A percentile compares a stretch with the other conserved stretches of the same genome.
Evolutionary conservation across 2,329 filamentous ascomycete genomes (phyloP).

Genomic region (Helminthosporium solani): DNA sequence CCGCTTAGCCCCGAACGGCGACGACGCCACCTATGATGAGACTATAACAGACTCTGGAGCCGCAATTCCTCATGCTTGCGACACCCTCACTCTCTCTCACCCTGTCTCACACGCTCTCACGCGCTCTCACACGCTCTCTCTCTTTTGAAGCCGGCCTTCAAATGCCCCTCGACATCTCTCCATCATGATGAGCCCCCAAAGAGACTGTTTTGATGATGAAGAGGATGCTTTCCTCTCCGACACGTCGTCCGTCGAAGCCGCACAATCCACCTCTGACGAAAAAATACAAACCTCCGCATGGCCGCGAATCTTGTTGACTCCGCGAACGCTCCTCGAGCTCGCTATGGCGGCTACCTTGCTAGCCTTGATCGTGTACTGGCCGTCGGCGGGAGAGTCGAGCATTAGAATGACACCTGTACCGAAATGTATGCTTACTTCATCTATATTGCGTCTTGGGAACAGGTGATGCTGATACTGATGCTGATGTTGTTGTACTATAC

Average conservation of each 20-base stretch:
- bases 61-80: background rate
- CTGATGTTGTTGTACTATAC: too few relatives aligned
- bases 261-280: background rate
- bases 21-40: background rate
- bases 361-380: conserved; percentile 14
- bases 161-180: background rate
- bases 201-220: conserved; percentile 12
- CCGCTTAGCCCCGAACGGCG: background rate
- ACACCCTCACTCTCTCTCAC: too few relatives aligned
- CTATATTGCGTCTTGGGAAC: too few relatives aligned
- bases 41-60: background rate
- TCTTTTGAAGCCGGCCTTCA: too few relatives aligned
- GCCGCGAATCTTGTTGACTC: conserved; percentile 2
- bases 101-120: too few relatives aligned
- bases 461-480: too few relatives aligned
- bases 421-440: conserved; percentile 15
- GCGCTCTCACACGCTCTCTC: too few relatives aligned
- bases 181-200: background rate
- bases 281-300: conserved; percentile 1
- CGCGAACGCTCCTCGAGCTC: conserved; percentile 15
- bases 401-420: conserved; percentile 21
- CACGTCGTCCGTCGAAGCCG: conserved; percentile 4
- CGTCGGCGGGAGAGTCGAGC: conserved; percentile 4
- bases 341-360: conserved; percentile 13
- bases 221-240: conserved; percentile 12